These are phyloP conservation scores for Stephanocyclus meneghinianus DNA, from an alignment of 352 stramenopile genomes.

Conservation along the genomic window DNA sequence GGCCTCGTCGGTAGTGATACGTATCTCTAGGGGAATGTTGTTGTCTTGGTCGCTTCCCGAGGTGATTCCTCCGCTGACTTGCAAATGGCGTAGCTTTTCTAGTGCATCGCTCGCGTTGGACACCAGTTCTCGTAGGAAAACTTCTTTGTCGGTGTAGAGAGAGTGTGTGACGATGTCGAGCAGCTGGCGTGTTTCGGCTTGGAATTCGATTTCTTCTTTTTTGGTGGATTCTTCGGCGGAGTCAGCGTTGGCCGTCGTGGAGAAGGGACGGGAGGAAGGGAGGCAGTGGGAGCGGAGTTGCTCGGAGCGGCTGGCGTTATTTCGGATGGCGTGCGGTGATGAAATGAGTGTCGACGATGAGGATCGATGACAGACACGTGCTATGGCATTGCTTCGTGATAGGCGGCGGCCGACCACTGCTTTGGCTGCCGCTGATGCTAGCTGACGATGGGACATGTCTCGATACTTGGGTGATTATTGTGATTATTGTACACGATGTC, in stretches of 20 bases:
- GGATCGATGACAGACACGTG: neutral
- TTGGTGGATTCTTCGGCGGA: neutral
- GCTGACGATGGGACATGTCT: neutral
- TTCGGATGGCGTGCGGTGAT: neutral
- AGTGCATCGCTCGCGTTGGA: constrained; percentile 98
- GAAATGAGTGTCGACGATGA: neutral
- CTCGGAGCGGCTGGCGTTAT: neutral
- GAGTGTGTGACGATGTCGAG: constrained; percentile 94
- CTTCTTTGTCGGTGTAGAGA: constrained; percentile 99
- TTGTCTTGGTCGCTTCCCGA: constrained; percentile 66
- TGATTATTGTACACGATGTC: no score
- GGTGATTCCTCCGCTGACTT: constrained; percentile 53
- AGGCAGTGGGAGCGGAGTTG: neutral
- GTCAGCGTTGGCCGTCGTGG: neutral
- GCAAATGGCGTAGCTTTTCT: constrained; percentile 97
- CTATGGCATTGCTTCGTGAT: neutral
- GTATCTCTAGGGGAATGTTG: constrained; percentile 90
- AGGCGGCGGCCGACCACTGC: neutral
- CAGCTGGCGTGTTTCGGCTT: constrained; percentile 76
- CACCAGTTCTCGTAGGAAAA: constrained; percentile 98
- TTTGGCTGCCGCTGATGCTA: neutral
- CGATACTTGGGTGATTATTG: no score
- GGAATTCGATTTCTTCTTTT: constrained; percentile 65
- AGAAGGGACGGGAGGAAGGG: neutral
- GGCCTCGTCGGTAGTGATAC: constrained; percentile 92